These are phyloP conservation scores for Pichia sp. DNA, from an alignment of 1,139 yeast species.

Conservation along the genomic window DNA sequence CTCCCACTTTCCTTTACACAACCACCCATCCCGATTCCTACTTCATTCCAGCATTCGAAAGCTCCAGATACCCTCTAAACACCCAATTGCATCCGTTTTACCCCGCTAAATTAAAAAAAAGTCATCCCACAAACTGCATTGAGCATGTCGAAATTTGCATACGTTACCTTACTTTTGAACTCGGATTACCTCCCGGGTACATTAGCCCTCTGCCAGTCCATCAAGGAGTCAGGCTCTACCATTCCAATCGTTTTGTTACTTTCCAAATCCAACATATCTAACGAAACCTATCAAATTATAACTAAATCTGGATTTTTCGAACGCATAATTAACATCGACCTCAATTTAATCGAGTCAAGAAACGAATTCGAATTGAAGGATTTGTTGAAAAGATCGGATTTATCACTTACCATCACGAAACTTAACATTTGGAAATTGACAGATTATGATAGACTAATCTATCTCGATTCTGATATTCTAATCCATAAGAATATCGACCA, in stretches of 20 bases:
- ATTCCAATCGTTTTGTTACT: constrained; percentile 26
- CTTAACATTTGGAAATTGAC: constrained; percentile 61
- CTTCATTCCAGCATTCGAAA: no score
- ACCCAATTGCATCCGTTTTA: no score
- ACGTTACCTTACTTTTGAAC: constrained; percentile 65
- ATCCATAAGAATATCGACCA: constrained; percentile 49
- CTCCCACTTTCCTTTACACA: no score
- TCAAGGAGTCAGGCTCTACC: constrained; percentile 22
- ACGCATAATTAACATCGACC: constrained; percentile 35
- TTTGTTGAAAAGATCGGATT: constrained; percentile 69
- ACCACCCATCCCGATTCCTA: no score
- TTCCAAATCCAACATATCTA: constrained; percentile 32
- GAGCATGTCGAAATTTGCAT: constrained; percentile 39
- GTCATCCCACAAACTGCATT: no score
- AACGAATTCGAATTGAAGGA: constrained; percentile 21
- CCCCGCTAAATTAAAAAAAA: background rate
- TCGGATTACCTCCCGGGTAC: constrained; percentile 77
- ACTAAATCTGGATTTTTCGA: constrained; percentile 25
- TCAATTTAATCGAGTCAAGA: constrained; percentile 20
- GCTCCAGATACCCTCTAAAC: no score
- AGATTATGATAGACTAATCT: constrained; percentile 62
- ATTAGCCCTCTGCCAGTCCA: constrained; percentile 53
- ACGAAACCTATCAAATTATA: constrained; percentile 34
- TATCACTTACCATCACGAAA: constrained; percentile 70
- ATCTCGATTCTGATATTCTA: constrained; percentile 81